Conservation (phyloP, 2,329 filamentous ascomycete genomes). For the Shiraia sp. region DNA sequence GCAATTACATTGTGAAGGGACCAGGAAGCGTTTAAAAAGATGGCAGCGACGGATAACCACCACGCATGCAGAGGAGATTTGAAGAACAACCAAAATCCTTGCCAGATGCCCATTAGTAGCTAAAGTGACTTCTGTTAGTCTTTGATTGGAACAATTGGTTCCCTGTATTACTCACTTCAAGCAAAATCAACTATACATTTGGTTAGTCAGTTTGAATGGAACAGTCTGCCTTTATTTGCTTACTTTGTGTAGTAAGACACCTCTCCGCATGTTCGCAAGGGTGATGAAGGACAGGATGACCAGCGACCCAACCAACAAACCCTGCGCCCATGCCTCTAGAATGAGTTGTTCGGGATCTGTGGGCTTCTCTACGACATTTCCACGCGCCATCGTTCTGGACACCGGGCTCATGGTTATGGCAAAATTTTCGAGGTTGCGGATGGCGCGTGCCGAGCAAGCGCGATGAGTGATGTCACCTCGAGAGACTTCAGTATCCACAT, state of each 20-base stretch:
- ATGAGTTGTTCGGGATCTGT: conserved; percentile 38
- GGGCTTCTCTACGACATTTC: conserved; percentile 34
- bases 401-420: conserved; percentile 24
- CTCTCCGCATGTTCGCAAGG: conserved; percentile 53
- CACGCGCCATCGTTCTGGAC: conserved; percentile 11
- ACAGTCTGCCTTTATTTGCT: conserved; percentile 6
- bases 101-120: conserved; percentile 61
- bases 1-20: conserved; percentile 67
- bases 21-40: conserved; percentile 66
- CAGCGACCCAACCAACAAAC: conserved; percentile 47
- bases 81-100: conserved; percentile 64
- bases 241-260: conserved; percentile 53
- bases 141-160: too few species aligned
- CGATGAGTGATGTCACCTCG: conserved; percentile 25
- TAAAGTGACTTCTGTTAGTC: too few species aligned
- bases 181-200: conserved; percentile 48
- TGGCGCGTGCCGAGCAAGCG: conserved; percentile 21
- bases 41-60: conserved; percentile 65
- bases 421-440: conserved; percentile 17
- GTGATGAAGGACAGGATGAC: conserved; percentile 55
- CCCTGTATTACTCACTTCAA: too few species aligned
- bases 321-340: conserved; percentile 47
- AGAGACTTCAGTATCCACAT: conserved; percentile 14
- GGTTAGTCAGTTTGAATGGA: conserved; percentile 5
- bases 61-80: conserved; percentile 61